Base-by-base conservation (phyloP, 768 basidiomycete genomes). In the Auricularia sp. region DNA sequence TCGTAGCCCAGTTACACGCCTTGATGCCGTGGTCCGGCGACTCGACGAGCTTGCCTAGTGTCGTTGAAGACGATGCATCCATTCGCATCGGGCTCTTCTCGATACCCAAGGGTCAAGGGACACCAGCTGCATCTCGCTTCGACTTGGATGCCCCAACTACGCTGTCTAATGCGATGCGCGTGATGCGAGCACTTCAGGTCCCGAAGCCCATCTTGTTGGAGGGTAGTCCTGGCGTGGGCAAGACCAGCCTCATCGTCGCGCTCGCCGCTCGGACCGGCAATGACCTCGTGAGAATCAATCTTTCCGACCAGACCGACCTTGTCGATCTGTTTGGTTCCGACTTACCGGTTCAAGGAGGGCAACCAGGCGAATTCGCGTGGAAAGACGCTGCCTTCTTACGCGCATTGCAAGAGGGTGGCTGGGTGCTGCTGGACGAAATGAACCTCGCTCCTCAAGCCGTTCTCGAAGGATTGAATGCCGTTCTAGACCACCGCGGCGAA, bases 381-480 rank as follows among this genome's bases (percentile, higher is more conserved):
- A 92, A 89, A 74, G 94, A 98, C 68, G 97, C 96, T 0, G 94
- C 96, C 65, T 99, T 99, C 73, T 79, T 99, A 51, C 85, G 83
- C 65, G 95, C 97, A 1, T 77, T 99, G 76, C 94, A 97, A 72
- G 83, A 90, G n/a, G 97, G 97, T 0, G 87, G 92, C 66, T 99
- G 97, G 97, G 96, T 98, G 4, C 84, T 99, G 5, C 82, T 99
- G 10, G 97, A 99, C 72, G 97, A 99, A 74, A 98, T 99, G 97
- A 99, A 99, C 72, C 82, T 99, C 45, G 96, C 96, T 0, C 92
- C 96, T 36, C 96, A 99, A 71, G 88, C 97, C 0, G 89, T 99
- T 3, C 84, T 99, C 1, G 97, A 99, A 77, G 97, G 97, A 35
- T 83, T 99, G 47, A 99, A 99, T 71, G 94, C 97, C 1, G 85